Evolutionary conservation across 192 early-diverging fungal species (phyloP).

Genomic region (Coemansia sp.): DNA sequence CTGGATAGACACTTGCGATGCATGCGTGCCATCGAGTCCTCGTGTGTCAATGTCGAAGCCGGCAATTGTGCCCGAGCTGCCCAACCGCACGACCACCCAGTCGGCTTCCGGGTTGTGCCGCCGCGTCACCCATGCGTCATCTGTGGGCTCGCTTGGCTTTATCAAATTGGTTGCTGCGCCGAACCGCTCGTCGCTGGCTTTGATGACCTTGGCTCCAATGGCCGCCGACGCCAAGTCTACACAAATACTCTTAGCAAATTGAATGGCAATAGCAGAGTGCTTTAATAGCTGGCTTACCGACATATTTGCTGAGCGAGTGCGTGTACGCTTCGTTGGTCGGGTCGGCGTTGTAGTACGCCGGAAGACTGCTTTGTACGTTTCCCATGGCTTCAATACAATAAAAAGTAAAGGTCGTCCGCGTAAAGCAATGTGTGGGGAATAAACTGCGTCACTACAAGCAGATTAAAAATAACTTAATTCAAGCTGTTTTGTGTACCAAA

Average conservation of each 20-base stretch:
- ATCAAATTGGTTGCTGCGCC: constrained; percentile 76
- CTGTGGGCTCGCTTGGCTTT: constrained; percentile 27
- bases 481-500: no score
- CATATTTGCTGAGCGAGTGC: constrained; percentile 45
- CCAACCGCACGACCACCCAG: constrained; percentile 84
- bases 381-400: constrained; percentile 29
- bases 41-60: constrained; percentile 89
- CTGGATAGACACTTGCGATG: constrained; percentile 78
- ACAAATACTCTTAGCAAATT: background rate
- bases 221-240: constrained; percentile 65
- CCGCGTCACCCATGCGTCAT: constrained; percentile 89
- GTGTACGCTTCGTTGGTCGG: constrained; percentile 43
- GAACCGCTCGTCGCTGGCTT: constrained; percentile 87
- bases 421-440: no score
- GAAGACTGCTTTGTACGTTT: constrained; percentile 51
- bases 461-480: no score
- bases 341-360: constrained; percentile 54
- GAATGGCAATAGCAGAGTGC: no score
- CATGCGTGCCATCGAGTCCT: constrained; percentile 87
- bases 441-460: no score
- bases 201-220: constrained; percentile 69
- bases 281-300: constrained; percentile 6
- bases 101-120: constrained; percentile 83
- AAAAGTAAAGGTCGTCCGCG: no score
- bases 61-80: constrained; percentile 71